Conservation (phyloP, 2,329 filamentous ascomycete species). For the Xylaria sp. region DNA sequence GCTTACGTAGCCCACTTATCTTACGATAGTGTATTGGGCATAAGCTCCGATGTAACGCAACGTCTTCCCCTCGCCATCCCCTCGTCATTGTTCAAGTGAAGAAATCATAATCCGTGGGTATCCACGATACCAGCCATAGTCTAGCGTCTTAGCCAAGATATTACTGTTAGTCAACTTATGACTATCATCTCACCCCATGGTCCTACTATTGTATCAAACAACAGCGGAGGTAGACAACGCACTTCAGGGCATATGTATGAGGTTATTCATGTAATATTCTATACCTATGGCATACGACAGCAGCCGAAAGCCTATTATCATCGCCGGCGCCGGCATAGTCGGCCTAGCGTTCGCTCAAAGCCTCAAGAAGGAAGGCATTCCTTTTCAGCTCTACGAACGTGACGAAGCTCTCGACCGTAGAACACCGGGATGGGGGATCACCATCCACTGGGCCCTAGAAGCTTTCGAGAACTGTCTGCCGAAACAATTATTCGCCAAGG, state of each 20-base stretch:
- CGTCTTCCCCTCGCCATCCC: neutral
- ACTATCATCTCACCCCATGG: neutral
- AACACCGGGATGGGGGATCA: conserved; percentile 15
- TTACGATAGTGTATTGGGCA: neutral
- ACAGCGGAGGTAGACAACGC: neutral
- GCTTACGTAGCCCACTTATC: neutral
- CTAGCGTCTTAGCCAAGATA: too few species aligned
- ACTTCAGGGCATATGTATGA: neutral
- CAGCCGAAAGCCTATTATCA: neutral
- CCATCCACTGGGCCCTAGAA: conserved; percentile 17
- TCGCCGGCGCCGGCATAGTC: conserved; percentile 18
- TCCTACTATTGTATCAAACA: neutral
- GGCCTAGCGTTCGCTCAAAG: conserved; percentile 14
- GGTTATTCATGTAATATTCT: too few species aligned
- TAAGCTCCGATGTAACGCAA: conserved; percentile 3
- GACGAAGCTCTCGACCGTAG: conserved; percentile 4
- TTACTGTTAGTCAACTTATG: neutral
- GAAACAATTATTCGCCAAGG: neutral
- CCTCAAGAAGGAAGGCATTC: conserved; percentile 16
- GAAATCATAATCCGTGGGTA: too few species aligned
- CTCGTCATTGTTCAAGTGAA: neutral
- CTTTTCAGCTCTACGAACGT: conserved; percentile 17
- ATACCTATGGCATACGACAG: neutral
- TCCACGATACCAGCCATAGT: too few species aligned
- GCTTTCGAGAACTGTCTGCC: conserved; percentile 10